Base-by-base conservation (phyloP, 1,284 basidiomycete genomes). In the Sanguinoderma infundibulare region DNA sequence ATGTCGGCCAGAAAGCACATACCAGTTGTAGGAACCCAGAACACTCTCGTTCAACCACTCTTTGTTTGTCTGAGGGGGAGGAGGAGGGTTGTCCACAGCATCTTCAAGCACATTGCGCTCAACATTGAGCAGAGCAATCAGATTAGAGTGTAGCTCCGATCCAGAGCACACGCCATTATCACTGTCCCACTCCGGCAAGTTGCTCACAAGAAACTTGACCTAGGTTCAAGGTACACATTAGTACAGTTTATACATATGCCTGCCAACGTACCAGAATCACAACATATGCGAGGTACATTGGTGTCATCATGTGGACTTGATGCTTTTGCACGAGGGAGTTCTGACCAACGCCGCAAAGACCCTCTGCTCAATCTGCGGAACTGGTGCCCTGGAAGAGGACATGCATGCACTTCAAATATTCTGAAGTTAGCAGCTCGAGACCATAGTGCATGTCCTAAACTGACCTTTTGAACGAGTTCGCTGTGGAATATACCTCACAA, bases 1-100 rank as follows among this genome's bases (percentile, higher is more conserved):
- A 77, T 42, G 72, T 89, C 38, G 89, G 91, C 67, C 78, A 6
- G 32, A 34, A 6, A 34, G 5, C 5, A 34, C 6, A 10, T 10
- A 38, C 36, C 36, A 14, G 17, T 38, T 38, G 17, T 38, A 38
- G 15, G 7, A 14, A 10, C 8, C 36, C 8, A 38, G 15, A 17
- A 38, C 14, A 15, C 15, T 38, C 14, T 38, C 36, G 14, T 38
- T 15, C 5, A 38, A 15, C 14, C 15, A 4, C 4, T 38, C 36
- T 14, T 6, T 15, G 4, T 38, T 14, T 5, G 36, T 15, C 36
- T 17, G 4, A 6, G 36, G 36, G 4, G 9, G 36, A 38, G 17
- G 17, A 17, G 17, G 36, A 10, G 12, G 12, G 17, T 38, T 14
- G 7, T 38, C 36, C 5, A 4, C 36, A 17, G 36, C 36, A 14